Evolutionary conservation across 208 protist genomes (phyloP), one percentile per base, ranked within the genome.

Genomic region (Crithidia sp.): DNA sequence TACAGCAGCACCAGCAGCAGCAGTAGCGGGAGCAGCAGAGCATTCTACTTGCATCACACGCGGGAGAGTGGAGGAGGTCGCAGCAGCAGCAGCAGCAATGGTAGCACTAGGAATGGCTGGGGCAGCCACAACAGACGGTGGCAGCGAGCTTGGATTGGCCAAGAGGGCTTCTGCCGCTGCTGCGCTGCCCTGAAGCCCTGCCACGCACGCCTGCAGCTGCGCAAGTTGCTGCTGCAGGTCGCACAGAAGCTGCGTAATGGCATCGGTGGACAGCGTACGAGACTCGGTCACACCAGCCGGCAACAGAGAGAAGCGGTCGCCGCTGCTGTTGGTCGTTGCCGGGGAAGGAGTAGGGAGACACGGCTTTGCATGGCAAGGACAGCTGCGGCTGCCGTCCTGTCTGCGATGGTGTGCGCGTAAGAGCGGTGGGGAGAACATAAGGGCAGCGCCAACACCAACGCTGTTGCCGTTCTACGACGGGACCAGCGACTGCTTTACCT

Each of bases 401-500:
- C 28, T 28, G 28, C 28, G 28, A 28, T 2, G 28, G 28, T 28
- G 28, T 28, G 4, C 41, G 17, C 3, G 56, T 4, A 41, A 37
- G 6, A 4, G 60, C 17, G 40, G 9, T 7, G 37, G 62, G 62
- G 7, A 67, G 62, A 4, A 56, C 62, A 55, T 28, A 56, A 4
- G 62, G 62, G 62, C 62, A 56, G 3, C 47, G 62, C 62, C 62
- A 67, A 10, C 36, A 13, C 62, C 62, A 67, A 14, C 49, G 62
- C 14, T 56, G 49, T 7, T 40, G 41, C 6, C 10, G 13, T 16
- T 5, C 6, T 3, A 40, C n/a, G 50, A 28, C 16, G 9, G 28
- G 54, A 28, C 7, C 17, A 39, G 0, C 8, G 40, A 28, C 17
- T 28, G 54, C 19, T 28, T 19, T 65, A 39, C 16, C 28, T 28